phyloP scores from a whole-genome alignment of 768 basidiomycete genomes.

The Suillus variegatus region DNA sequence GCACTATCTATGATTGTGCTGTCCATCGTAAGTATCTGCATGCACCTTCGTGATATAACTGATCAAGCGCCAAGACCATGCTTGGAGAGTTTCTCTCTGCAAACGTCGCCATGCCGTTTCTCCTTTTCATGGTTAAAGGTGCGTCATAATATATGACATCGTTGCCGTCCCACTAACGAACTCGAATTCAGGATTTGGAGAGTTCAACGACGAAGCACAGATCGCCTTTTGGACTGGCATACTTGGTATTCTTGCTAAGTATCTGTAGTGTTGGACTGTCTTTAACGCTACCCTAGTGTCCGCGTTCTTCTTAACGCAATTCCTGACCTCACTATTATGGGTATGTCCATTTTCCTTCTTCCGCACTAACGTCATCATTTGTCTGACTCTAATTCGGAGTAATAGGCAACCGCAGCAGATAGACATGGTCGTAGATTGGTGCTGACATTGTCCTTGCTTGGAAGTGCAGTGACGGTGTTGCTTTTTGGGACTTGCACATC shows the following conservation, averaged over 20 bases:
- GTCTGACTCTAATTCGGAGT: constrained; percentile 13
- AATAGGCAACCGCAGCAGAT: constrained; percentile 88
- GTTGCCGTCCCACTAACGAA: constrained; percentile 13
- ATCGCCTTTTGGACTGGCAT: constrained; percentile 91
- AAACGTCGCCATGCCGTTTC: constrained; percentile 88
- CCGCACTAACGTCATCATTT: constrained; percentile 8
- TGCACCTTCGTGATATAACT: constrained; percentile 7
- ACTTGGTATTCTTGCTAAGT: constrained; percentile 52
- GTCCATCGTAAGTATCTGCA: constrained; percentile 67
- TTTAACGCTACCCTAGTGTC: constrained; percentile 49
- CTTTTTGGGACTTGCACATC: constrained; percentile 78
- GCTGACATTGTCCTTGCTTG: constrained; percentile 80
- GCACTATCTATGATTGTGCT: constrained; percentile 87
- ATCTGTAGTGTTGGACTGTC: constrained; percentile 14
- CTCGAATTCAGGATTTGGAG: constrained; percentile 56
- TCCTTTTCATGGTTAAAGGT: constrained; percentile 95
- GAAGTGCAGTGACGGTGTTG: constrained; percentile 77
- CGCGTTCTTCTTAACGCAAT: constrained; percentile 93
- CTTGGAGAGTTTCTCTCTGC: constrained; percentile 94
- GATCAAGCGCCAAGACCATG: constrained; percentile 62
- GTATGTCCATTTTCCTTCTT: constrained; percentile 37
- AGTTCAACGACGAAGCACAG: constrained; percentile 74
- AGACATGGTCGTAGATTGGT: constrained; percentile 87
- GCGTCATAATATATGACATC: constrained; percentile 17
- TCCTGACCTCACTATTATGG: constrained; percentile 94